Evolutionary conservation across 208 protist species (phyloP).

Genomic region (Phytomonas sp.): DNA sequence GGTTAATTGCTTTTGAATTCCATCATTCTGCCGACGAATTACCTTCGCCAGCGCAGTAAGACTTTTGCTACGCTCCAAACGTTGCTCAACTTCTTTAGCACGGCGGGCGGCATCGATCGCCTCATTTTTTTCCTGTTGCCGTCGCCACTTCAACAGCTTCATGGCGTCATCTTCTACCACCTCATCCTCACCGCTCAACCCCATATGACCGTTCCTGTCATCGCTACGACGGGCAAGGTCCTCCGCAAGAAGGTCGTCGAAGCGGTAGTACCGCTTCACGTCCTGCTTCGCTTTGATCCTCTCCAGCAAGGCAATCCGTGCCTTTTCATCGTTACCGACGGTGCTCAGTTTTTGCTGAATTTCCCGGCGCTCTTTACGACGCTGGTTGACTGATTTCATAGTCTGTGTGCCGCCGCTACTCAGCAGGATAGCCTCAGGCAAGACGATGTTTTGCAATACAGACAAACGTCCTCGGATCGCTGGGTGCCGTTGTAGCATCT

Average conservation of each 20-base stretch:
- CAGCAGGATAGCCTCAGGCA: slow-evolving; percentile 78
- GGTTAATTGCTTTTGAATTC: slow-evolving; percentile 53
- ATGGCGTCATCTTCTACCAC: slow-evolving; percentile 38
- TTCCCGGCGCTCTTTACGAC: slow-evolving; percentile 57
- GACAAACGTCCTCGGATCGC: slow-evolving; percentile 58
- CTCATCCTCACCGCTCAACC: slow-evolving; percentile 12
- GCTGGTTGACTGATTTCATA: slow-evolving; percentile 61
- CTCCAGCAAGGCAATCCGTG: slow-evolving; percentile 31
- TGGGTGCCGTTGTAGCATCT: slow-evolving; percentile 83
- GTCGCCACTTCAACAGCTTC: slow-evolving; percentile 31
- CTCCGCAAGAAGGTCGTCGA: slow-evolving; percentile 23
- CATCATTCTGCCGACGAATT: slow-evolving; percentile 70
- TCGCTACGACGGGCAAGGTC: not conserved
- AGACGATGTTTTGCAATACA: slow-evolving; percentile 69
- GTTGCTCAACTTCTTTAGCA: slow-evolving; percentile 70
- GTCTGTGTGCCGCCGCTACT: slow-evolving; percentile 26
- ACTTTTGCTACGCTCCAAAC: slow-evolving; percentile 74
- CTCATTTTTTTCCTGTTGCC: slow-evolving; percentile 32
- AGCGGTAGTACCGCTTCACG: slow-evolving; percentile 57
- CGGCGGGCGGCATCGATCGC: slow-evolving; percentile 34
- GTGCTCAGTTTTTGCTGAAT: slow-evolving; percentile 52
- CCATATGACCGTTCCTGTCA: not conserved
- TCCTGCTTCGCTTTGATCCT: slow-evolving; percentile 42
- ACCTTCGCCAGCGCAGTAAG: slow-evolving; percentile 64
- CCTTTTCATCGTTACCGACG: slow-evolving; percentile 20